These are phyloP conservation scores for Aspergillus sp. DNA, from an alignment of 2,329 filamentous ascomycete genomes.

Conservation along the genomic window DNA sequence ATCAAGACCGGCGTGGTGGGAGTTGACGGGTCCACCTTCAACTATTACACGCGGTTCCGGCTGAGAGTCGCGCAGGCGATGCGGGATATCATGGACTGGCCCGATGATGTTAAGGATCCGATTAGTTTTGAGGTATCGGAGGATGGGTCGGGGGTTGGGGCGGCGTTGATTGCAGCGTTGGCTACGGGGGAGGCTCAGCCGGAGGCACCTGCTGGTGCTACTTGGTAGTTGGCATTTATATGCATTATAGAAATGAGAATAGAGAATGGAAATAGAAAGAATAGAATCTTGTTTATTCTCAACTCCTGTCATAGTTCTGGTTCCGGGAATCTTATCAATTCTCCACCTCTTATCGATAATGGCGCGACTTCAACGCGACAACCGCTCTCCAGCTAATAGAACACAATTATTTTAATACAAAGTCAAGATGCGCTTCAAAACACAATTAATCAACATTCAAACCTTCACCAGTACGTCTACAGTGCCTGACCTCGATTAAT, in stretches of 20 bases:
- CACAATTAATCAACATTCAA: slow-evolving; percentile 23
- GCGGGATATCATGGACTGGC: slow-evolving; percentile 87
- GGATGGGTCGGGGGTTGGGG: slow-evolving; percentile 85
- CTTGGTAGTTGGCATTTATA: no score
- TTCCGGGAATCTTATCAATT: background rate
- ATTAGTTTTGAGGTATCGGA: slow-evolving; percentile 78
- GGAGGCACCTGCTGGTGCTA: no score
- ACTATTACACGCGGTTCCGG: slow-evolving; percentile 98
- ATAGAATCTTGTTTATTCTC: background rate
- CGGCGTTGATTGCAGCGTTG: slow-evolving; percentile 72
- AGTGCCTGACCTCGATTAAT: background rate
- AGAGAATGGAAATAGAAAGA: background rate
- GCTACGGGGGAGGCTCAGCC: slow-evolving; percentile 24
- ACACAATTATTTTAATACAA: background rate
- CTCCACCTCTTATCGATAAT: background rate
- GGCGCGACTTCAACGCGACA: background rate
- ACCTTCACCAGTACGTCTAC: slow-evolving; percentile 46
- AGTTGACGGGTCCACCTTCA: slow-evolving; percentile 92
- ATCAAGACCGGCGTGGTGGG: slow-evolving; percentile 80
- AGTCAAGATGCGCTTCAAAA: slow-evolving; percentile 28
- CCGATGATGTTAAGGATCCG: slow-evolving; percentile 67
- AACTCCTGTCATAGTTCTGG: no score
- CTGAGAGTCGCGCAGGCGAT: slow-evolving; percentile 74
- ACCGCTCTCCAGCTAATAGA: background rate
- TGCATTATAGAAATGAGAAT: background rate